A percentile compares a stretch with the other conserved stretches of the same genome.
phyloP scores from a whole-genome alignment of 768 basidiomycete species.

The Thelephora ganbajun region DNA sequence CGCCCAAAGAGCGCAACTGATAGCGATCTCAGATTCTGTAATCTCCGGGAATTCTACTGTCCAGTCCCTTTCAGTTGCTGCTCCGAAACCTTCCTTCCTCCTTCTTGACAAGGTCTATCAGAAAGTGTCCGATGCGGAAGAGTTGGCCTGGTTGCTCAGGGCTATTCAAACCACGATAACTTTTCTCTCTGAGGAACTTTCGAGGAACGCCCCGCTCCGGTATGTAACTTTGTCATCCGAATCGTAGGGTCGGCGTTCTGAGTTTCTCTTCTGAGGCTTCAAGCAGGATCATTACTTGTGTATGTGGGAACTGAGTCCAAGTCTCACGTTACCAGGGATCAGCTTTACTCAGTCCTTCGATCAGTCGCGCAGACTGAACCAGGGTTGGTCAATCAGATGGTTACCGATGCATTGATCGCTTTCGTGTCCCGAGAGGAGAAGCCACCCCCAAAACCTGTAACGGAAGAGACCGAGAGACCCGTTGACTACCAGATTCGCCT shows the following conservation, averaged over 20 bases:
- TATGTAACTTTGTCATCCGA: slow-evolving; percentile 15
- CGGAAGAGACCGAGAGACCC: slow-evolving; percentile 24
- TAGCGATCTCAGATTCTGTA: slow-evolving; percentile 25
- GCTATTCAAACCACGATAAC: slow-evolving; percentile 38
- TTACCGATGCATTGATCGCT: slow-evolving; percentile 44
- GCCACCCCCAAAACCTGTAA: slow-evolving; percentile 12
- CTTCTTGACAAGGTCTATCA: slow-evolving; percentile 81
- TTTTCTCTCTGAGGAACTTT: slow-evolving; percentile 34
- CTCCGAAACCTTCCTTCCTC: slow-evolving; percentile 72
- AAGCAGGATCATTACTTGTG: slow-evolving; percentile 53
- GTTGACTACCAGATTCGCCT: slow-evolving; percentile 40
- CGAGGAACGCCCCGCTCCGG: slow-evolving; percentile 37
- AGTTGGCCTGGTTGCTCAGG: slow-evolving; percentile 66
- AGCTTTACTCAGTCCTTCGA: too few species aligned
- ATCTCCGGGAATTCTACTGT: slow-evolving; percentile 33
- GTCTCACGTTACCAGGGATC: slow-evolving; percentile 34
- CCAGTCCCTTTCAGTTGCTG: slow-evolving; percentile 30
- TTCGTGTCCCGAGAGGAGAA: slow-evolving; percentile 29
- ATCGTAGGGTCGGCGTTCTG: background rate
- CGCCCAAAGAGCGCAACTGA: slow-evolving; percentile 1
- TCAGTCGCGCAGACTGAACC: too few species aligned
- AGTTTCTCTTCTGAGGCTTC: slow-evolving; percentile 25
- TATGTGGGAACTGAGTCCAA: slow-evolving; percentile 52
- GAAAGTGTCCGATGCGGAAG: slow-evolving; percentile 44
- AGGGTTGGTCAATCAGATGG: slow-evolving; percentile 27